Base-by-base conservation (phyloP, 805 yeast genomes). In the Teunomyces aglyptinius region DNA sequence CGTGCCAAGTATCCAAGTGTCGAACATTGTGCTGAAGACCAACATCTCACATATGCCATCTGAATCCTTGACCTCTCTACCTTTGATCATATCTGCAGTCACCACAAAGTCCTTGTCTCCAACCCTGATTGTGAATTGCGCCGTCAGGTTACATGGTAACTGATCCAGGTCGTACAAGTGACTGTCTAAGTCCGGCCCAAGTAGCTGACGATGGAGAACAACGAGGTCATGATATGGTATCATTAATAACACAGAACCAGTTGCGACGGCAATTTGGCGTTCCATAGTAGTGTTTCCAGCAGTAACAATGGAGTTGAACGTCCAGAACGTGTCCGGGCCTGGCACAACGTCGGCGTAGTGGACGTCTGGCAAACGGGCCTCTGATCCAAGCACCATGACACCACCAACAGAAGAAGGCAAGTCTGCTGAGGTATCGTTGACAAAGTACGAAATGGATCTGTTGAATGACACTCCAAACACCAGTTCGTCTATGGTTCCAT, bases 1-100 rank as follows among this genome's bases (percentile, higher is more conserved):
- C 13, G 80, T 83, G 5, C 89, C 89, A 32, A 83, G 62, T 44
- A 83, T 75, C 89, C 89, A 20, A 20, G n/a, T n/a, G n/a, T n/a
- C n/a, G n/a, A n/a, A n/a, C n/a, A n/a, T n/a, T n/a, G n/a, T n/a
- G n/a, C n/a, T n/a, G n/a, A n/a, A n/a, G n/a, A n/a, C n/a, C n/a
- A n/a, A 20, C 22, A 20, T 20, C 22, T 20, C 4, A 20, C 22
- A 20, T 20, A 20, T 3, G 22, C 22, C 22, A 20, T 20, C 22
- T 20, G 22, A 20, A n/a, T n/a, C n/a, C n/a, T n/a, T n/a, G n/a
- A n/a, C n/a, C n/a, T n/a, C n/a, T n/a, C n/a, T n/a, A n/a, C n/a
- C n/a, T n/a, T n/a, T n/a, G 22, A 20, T 20, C 22, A 20, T 20
- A 20, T 20, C 22, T 20, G 22, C 4, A 3, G 22, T 20, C 4